Base-by-base conservation (phyloP, 257 asterid species). In the Solanum tarijense region DNA sequence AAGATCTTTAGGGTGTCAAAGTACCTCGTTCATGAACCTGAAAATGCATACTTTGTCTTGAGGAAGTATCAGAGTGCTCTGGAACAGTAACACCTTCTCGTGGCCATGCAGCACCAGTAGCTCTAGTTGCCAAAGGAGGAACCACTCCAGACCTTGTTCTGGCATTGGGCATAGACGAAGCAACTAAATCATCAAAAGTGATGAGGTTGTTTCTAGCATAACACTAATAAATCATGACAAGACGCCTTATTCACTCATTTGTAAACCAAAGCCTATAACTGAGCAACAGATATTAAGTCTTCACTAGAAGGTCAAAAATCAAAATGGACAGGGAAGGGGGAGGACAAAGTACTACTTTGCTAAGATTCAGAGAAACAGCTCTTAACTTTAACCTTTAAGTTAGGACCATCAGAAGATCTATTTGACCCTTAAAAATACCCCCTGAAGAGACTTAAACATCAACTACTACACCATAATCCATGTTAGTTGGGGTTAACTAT, bases 31-130 rank as follows among this genome's bases (percentile, higher is more conserved):
- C 89, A 55, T 83, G 89, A 76, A 92, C 90, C 82, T 90, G 95
- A 86, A 27, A 87, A 41, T 92, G 91, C 58, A 35, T 41, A 74
- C 86, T 85, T 60, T 83, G 90, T 34, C 86, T 86, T 38, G 86
- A 81, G 58, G 93, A 62, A 78, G 87, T 87, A 88, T 89, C 90
- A 41, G 62, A 89, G 73, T 89, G 83, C 68, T 88, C 94, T 79
- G 89, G 89, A 91, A 69, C 91, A 88, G 87, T 89, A 86, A 32
- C 90, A 87, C 87, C 90, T 79, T 87, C 89, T 78, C 82, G 92
- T 31, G 98, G 94, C 99, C 99, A 97, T 18, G 99, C 99, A 86
- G 98, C 96, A 91, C 68, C 88, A 85, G 97, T 94, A 87, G 95
- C 96, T 92, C 98, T 92, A 89, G 93, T 89, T 90, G 95, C 92